These are phyloP conservation scores for Pseudonitzschia multiseries DNA, from an alignment of 108 stramenopile genomes.

Conservation along the genomic window DNA sequence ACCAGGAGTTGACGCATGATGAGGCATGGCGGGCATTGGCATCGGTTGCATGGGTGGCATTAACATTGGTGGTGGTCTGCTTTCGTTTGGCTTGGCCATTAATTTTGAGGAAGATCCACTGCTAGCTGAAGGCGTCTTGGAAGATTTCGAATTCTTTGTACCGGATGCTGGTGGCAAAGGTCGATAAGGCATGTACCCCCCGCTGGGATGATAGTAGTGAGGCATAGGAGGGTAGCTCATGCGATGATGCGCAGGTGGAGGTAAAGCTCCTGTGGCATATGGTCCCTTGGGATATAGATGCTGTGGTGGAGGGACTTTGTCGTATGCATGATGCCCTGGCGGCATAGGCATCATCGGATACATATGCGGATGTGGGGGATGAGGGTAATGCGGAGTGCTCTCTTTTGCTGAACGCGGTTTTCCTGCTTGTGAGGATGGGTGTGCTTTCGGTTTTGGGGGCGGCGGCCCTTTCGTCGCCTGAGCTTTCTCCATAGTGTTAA, in stretches of 20 bases:
- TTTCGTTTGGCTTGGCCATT: not conserved
- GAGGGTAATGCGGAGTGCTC: conserved; percentile 31
- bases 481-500: not conserved
- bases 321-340: conserved; percentile 11
- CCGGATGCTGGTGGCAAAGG: conserved; percentile 18
- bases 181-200: conserved; percentile 16
- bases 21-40: conserved; percentile 3
- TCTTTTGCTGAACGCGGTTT: conserved; percentile 16
- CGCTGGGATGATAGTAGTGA: conserved; percentile 31
- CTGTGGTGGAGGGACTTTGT: conserved; percentile 24
- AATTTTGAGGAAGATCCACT: conserved; percentile 7
- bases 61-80: conserved; percentile 22
- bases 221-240: conserved; percentile 33
- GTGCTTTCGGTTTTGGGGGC: not conserved
- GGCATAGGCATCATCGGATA: conserved; percentile 50
- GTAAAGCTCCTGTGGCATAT: conserved; percentile 8
- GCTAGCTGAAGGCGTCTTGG: conserved; percentile 12
- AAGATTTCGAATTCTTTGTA: conserved; percentile 12
- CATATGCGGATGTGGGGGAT: conserved; percentile 45
- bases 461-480: conserved; percentile 4
- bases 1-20: conserved; percentile 12
- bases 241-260: conserved; percentile 30
- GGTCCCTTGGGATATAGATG: conserved; percentile 24
- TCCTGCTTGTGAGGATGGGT: not conserved
- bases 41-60: conserved; percentile 17